Conservation (phyloP, 164 flowering plant species). For the Umbilicus rupestris region DNA sequence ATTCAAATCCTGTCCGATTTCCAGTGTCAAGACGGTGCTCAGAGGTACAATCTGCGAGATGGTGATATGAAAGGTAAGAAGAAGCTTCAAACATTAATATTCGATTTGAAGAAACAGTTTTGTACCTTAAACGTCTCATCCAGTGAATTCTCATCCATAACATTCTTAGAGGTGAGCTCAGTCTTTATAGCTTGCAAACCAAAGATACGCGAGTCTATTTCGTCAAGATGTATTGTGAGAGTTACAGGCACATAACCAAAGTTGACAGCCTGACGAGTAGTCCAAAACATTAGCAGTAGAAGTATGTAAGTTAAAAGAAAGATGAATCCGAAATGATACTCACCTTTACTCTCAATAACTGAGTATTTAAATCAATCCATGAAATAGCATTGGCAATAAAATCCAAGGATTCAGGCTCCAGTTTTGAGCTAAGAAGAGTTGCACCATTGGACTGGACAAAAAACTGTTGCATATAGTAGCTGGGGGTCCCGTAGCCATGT, state of each 20-base stretch:
- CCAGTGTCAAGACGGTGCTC: too few species aligned
- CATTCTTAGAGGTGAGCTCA: neutral
- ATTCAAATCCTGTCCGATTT: too few species aligned
- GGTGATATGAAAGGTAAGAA: too few species aligned
- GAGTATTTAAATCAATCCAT: neutral
- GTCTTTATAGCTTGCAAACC: neutral
- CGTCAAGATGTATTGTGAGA: neutral
- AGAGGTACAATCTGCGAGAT: too few species aligned
- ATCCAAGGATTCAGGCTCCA: neutral
- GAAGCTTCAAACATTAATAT: too few species aligned
- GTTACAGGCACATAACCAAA: neutral
- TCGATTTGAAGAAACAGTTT: constrained; percentile 7
- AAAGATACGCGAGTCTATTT: neutral
- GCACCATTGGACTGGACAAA: neutral
- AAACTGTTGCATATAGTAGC: too few species aligned
- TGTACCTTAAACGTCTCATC: neutral
- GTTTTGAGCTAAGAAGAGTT: neutral
- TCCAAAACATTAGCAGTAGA: too few species aligned
- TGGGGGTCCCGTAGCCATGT: too few species aligned
- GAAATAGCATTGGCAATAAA: neutral
- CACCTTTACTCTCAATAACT: neutral
- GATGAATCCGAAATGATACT: neutral
- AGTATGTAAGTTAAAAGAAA: neutral
- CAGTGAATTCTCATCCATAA: neutral
- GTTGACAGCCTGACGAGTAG: constrained; percentile 4